These are phyloP conservation scores for Pythium dissimile DNA, from an alignment of 352 stramenopile genomes.

Conservation along the genomic window DNA sequence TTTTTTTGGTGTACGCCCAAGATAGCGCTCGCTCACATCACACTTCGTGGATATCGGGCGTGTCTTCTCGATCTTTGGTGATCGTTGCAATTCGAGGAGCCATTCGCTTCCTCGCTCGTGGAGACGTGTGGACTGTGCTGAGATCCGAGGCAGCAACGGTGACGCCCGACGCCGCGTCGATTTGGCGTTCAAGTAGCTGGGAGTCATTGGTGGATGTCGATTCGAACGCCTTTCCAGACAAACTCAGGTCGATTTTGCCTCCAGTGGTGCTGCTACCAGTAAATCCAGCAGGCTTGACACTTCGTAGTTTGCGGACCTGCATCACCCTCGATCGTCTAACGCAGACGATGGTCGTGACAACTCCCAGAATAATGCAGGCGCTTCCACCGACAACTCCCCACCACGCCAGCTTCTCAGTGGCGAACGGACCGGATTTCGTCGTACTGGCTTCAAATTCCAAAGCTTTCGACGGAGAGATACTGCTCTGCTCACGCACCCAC, in stretches of 20 bases:
- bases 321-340: conserved; percentile 14
- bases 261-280: not conserved
- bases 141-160: not conserved
- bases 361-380: conserved; percentile 25
- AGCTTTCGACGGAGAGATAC: conserved; percentile 26
- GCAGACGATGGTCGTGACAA: conserved; percentile 9
- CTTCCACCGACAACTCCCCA: conserved; percentile 28
- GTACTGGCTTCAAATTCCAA: not conserved
- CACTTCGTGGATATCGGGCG: conserved; percentile 7
- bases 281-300: conserved; percentile 18
- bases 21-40: conserved; percentile 1
- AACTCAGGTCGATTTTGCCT: not conserved
- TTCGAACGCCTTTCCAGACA: not conserved
- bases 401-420: conserved; percentile 33
- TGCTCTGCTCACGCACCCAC: conserved; percentile 46
- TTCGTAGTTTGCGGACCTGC: conserved; percentile 18
- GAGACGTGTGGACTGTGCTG: not conserved
- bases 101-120: conserved; percentile 14
- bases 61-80: conserved; percentile 21
- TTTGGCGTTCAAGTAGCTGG: not conserved
- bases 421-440: conserved; percentile 26
- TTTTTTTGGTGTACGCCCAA: too few relatives aligned
- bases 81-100: conserved; percentile 20
- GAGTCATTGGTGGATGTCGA: not conserved
- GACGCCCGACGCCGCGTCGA: conserved; percentile 9